phyloP scores from a whole-genome alignment of 2,329 filamentous ascomycete genomes.

The Aspergillus intermedius region DNA sequence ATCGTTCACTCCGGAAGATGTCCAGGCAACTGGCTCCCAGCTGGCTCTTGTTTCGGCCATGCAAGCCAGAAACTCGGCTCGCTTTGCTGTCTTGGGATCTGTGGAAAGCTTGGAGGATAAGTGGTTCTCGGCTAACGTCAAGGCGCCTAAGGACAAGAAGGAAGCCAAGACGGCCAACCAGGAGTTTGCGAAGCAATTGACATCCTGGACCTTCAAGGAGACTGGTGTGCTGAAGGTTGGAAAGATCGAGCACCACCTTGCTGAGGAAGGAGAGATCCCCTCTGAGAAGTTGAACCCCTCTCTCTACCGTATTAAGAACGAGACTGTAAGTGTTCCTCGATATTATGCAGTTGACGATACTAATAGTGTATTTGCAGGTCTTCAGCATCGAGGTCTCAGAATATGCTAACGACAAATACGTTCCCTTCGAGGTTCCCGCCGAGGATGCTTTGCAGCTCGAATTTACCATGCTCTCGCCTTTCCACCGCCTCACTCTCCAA shows the following conservation, averaged over 20 bases:
- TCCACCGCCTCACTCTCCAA: conserved; percentile 74
- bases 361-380: conserved; percentile 47
- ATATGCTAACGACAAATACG: conserved; percentile 67
- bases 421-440: conserved; percentile 63
- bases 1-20: conserved; percentile 63
- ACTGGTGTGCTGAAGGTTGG: conserved; percentile 81
- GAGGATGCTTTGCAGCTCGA: conserved; percentile 82
- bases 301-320: conserved; percentile 94
- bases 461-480: conserved; percentile 97
- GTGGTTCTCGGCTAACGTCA: conserved; percentile 79
- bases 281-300: conserved; percentile 59
- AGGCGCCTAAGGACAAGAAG: conserved; percentile 48
- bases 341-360: conserved; percentile 7
- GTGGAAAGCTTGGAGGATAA: conserved; percentile 79
- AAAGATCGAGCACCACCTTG: conserved; percentile 67
- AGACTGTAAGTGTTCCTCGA: conserved; percentile 64
- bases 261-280: conserved; percentile 46
- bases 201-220: conserved; percentile 97
- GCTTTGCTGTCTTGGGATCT: conserved; percentile 77
- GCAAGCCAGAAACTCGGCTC: conserved; percentile 89
- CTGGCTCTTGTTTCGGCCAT: conserved; percentile 75
- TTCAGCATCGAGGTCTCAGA: conserved; percentile 88
- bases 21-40: conserved; percentile 78
- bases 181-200: conserved; percentile 75
- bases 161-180: conserved; percentile 65